These are phyloP conservation scores for Pugionium cornutum DNA, from an alignment of 345 rosid species.

Conservation along the genomic window DNA sequence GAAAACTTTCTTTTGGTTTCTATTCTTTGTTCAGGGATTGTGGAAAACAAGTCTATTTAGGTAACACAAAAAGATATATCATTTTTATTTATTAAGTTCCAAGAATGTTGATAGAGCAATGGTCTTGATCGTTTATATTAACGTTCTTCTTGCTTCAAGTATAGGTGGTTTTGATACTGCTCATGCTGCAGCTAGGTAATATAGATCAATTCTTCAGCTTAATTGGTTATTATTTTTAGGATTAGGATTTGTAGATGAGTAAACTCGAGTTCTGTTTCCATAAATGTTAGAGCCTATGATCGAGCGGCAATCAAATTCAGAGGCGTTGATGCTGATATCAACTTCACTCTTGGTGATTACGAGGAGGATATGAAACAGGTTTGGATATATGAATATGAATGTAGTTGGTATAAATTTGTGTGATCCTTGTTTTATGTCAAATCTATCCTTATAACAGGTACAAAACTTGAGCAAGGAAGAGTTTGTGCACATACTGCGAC, in stretches of 20 bases:
- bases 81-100: neutral
- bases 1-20: neutral
- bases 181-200: constrained; percentile 94
- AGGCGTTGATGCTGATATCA: constrained; percentile 93
- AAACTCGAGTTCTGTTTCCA: neutral
- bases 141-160: constrained; percentile 26
- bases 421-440: neutral
- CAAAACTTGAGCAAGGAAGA: constrained; percentile 79
- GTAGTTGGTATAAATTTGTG: neutral
- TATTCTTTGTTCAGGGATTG: constrained; percentile 65
- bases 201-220: neutral
- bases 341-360: constrained; percentile 75
- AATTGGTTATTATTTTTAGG: neutral
- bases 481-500: constrained; percentile 90
- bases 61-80: constrained; percentile 41
- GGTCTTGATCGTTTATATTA: neutral
- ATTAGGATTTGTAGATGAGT: neutral
- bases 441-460: constrained; percentile 46
- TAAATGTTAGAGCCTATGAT: constrained; percentile 76
- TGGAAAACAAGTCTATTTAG: constrained; percentile 94
- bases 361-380: constrained; percentile 92
- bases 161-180: constrained; percentile 99
- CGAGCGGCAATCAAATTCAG: constrained; percentile 96
- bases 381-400: neutral
- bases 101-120: constrained; percentile 8